Conservation (phyloP, 225 moss, liverwort and hornwort genomes). For the Sphagnum tenellum region DNA sequence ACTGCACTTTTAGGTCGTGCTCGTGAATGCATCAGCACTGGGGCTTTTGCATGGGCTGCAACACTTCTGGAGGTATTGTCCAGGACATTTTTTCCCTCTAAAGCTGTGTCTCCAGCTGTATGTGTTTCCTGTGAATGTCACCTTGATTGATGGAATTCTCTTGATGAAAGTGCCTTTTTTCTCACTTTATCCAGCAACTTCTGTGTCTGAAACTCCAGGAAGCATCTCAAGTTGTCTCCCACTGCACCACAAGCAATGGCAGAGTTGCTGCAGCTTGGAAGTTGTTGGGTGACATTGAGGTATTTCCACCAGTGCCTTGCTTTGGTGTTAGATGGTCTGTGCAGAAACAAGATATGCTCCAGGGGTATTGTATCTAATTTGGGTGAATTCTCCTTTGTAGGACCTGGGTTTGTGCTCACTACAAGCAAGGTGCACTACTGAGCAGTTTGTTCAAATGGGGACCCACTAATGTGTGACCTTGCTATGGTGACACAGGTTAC, state of each 20-base stretch:
- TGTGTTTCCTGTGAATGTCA: no score
- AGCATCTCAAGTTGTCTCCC: conserved; percentile 43
- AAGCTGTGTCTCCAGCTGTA: no score
- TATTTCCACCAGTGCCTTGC: conserved; percentile 6
- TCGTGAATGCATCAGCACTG: conserved; percentile 69
- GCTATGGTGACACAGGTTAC: conserved; percentile 44
- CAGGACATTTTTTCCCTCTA: no score
- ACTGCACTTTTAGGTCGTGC: conserved; percentile 86
- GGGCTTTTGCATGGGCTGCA: conserved; percentile 86
- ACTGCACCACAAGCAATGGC: conserved; percentile 39
- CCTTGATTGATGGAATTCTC: no score
- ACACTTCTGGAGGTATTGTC: conserved; percentile 51
- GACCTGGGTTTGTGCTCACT: no score
- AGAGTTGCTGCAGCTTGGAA: conserved; percentile 87
- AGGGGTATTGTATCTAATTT: no score
- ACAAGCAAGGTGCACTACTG: no score
- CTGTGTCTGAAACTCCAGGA: conserved; percentile 22
- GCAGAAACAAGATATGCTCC: no score
- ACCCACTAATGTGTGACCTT: not conserved
- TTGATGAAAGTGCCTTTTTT: no score
- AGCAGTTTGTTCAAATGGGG: no score
- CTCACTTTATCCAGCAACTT: not conserved
- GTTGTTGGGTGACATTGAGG: conserved; percentile 90
- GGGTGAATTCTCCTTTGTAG: no score
- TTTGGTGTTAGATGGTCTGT: no score